Base-by-base conservation (phyloP, 2,329 filamentous ascomycete species). In the Fusarium sp. region DNA sequence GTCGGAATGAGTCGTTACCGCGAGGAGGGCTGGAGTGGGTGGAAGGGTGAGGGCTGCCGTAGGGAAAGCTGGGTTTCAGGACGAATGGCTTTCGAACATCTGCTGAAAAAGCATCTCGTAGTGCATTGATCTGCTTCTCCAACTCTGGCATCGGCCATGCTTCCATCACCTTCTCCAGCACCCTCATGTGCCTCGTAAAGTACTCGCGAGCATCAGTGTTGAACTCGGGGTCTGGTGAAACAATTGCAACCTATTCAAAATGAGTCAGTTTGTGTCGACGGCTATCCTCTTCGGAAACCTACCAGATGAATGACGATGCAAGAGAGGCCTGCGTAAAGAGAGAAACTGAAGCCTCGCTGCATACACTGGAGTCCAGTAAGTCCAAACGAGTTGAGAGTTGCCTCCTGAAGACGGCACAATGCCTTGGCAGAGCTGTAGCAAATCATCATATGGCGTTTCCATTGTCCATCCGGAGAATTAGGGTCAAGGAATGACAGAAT, bases 261-360 rank as follows among this genome's bases (percentile, higher is more conserved):
- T 23, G 44, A 33, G 46, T 75, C 32, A 68, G 70, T 64, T 49
- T 32, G 32, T 19, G 21, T 59, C 13, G 42, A n/a, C 19, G 8
- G 2, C 11, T 25, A 19, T 38, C 23, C 5, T 42, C 25, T 50
- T 32, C 2, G 35, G 18, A 52, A 32, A 47, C 94, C 82, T 87
- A 98, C 96, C 83, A 98, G 83, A 82, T 98, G 95, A 61, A 98
- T 88, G 83, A 98, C 95, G 30, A 96, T 95, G 84, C 95, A 97
- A 2, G 94, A 96, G 50, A 98, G 85, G 32, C 97, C 91, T 63
- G 92, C 91, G 79, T 98, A 98, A n/a, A 98, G 94, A 10, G 94
- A 94, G 79, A 97, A 98, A 82, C 95, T 97, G 80, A 97, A 95
- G 43, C 96, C 96, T 74, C 96, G 89, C 78, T 96, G 92, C 96